Conservation (phyloP, 2,329 filamentous ascomycete species). For the Ceratocystis papillata region DNA sequence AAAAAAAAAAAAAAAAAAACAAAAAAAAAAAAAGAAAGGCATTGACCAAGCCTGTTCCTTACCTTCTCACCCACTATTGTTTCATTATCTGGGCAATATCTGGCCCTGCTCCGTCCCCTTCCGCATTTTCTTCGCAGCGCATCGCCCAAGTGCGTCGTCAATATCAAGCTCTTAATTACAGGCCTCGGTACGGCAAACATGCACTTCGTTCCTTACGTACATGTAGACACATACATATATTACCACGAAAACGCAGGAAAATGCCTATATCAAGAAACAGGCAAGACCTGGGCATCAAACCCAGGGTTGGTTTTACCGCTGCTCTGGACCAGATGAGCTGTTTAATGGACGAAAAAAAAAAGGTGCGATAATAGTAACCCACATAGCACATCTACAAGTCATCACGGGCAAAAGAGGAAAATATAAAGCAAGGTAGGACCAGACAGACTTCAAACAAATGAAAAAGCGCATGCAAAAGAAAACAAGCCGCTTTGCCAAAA, state of each 20-base stretch:
- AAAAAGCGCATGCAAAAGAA: background rate
- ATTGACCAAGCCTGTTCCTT: slow-evolving; percentile 11
- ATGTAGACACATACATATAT: background rate
- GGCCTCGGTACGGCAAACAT: too few relatives aligned
- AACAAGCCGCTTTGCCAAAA: background rate
- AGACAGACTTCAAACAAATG: too few relatives aligned
- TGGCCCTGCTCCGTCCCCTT: too few relatives aligned
- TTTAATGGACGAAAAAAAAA: background rate
- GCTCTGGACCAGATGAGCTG: background rate
- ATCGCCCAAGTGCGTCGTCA: background rate
- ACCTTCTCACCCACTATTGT: background rate
- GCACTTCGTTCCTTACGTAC: background rate
- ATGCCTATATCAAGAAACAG: background rate
- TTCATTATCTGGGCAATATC: too few relatives aligned
- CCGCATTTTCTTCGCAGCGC: background rate
- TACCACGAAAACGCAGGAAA: background rate
- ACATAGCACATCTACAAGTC: background rate
- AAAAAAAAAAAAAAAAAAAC: too few relatives aligned
- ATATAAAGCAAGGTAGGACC: background rate
- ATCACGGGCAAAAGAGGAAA: background rate
- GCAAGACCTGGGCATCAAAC: background rate
- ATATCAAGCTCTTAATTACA: background rate
- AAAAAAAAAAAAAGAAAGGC: background rate
- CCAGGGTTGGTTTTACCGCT: background rate
- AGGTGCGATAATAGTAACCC: background rate